Base-by-base conservation (phyloP, 2,329 filamentous ascomycete genomes). In the Penicillium vulpinum region DNA sequence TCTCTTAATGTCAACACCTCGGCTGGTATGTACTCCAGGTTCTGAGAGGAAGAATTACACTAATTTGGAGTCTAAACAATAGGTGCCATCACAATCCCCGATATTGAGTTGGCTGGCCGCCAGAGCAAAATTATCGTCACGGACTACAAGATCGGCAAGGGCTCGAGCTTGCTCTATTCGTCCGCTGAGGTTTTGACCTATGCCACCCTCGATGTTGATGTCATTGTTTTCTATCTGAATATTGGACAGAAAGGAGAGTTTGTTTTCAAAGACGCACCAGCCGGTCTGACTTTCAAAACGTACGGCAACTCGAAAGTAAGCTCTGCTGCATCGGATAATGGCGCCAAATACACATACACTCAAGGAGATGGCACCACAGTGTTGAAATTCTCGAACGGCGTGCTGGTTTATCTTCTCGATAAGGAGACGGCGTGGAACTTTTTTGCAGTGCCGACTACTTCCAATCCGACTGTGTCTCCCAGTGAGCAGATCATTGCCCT, bases 51-150 rank as follows among this genome's bases (percentile, higher is more conserved):
- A 13, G 2, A n/a, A 41, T 8, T 33, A 21, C 11, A 13, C 39
- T 80, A 29, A 26, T 16, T 36, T 43, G 29, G 2, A 53, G 0
- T 33, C 9, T 11, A 24, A 26, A 15, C 6, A 29, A 44, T 40
- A 64, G 68, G 68, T 1, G 49, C 62, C 4, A 48, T 72, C 8
- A 59, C 65, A 3, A 66, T 72, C 4, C 77, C 80, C 0, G 76
- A 76, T 36, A 73, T 83, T n/a, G 75, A 78, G 45, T 71, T 84
- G 3, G 74, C 78, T 46, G 81, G 81, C 11, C 75, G 80, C 18
- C 80, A 84, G 64, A 81, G 79, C 63, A 82, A 82, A 60, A 83
- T 83, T 58, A 70, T 84, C 4, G 78, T 83, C 21, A 83, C 80
- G 0, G 81, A 85, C 62, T 84, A 83, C 51, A 64, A 66, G 0